Percentiles rank a stretch among this genome's conserved stretches.
Conservation (phyloP, 2,329 filamentous ascomycete genomes). For the Colletotrichum euphorbiae region DNA sequence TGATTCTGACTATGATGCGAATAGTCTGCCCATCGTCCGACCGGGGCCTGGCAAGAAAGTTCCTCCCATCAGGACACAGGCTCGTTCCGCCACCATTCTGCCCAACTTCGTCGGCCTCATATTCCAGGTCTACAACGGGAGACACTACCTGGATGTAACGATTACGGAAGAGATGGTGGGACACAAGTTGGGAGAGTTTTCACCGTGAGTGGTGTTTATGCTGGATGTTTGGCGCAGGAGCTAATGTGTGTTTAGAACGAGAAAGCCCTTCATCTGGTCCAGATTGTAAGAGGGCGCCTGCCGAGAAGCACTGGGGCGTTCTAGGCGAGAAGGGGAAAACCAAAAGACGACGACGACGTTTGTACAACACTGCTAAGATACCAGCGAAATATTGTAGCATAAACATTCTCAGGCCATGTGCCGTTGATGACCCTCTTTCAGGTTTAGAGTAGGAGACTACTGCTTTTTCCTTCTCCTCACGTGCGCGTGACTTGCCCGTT, state of each 20-base stretch:
- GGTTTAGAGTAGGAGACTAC: slow-evolving; percentile 3
- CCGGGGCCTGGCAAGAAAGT: slow-evolving; percentile 70
- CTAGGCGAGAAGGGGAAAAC: slow-evolving; percentile 16
- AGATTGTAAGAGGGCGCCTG: slow-evolving; percentile 27
- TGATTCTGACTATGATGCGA: slow-evolving; percentile 21
- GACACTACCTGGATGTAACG: slow-evolving; percentile 82
- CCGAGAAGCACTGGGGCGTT: background rate
- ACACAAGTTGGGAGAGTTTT: slow-evolving; percentile 93
- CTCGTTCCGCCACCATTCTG: slow-evolving; percentile 87
- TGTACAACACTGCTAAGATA: slow-evolving; percentile 39
- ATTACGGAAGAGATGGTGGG: slow-evolving; percentile 98
- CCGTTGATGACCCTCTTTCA: slow-evolving; percentile 24
- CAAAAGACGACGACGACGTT: slow-evolving; percentile 8
- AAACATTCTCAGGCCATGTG: slow-evolving; percentile 18
- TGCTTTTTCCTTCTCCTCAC: slow-evolving; percentile 3
- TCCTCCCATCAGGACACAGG: slow-evolving; percentile 85
- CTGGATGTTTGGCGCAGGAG: background rate
- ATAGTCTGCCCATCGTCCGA: slow-evolving; percentile 72
- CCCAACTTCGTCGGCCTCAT: slow-evolving; percentile 91
- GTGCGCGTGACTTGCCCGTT: background rate
- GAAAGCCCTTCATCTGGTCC: slow-evolving; percentile 68
- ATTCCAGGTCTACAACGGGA: slow-evolving; percentile 94
- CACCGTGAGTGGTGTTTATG: slow-evolving; percentile 72
- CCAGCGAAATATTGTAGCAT: slow-evolving; percentile 34
- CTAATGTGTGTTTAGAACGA: slow-evolving; percentile 56